Conservation (phyloP, 768 basidiomycete species). For the Leccinum incarnatum region DNA sequence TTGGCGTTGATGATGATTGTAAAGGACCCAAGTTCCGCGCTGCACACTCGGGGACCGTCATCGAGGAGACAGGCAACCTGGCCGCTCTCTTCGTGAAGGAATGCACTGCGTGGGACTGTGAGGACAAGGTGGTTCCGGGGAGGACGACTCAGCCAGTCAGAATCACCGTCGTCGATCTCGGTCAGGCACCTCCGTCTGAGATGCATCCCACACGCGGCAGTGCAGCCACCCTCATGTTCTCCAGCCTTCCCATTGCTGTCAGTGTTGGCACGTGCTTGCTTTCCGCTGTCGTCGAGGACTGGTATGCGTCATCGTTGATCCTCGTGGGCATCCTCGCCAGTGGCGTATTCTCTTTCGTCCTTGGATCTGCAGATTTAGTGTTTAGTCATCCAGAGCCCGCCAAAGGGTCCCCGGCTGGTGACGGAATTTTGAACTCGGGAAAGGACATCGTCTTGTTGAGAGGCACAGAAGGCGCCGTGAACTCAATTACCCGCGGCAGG, state of each 20-base stretch:
- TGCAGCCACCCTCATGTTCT: conserved; percentile 5
- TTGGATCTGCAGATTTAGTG: conserved; percentile 24
- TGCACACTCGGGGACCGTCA: conserved; percentile 58
- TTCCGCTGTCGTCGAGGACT: conserved; percentile 23
- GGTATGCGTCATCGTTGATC: conserved; percentile 29
- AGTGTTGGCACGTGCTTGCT: conserved; percentile 22
- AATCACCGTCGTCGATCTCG: conserved; percentile 12
- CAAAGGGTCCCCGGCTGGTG: conserved; percentile 24
- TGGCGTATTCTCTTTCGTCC: conserved; percentile 24
- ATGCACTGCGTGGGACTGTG: conserved; percentile 10
- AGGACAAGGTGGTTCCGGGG: conserved; percentile 9
- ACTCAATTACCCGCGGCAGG: conserved; percentile 26
- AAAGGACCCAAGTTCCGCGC: conserved; percentile 67
- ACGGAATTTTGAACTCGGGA: conserved; percentile 23
- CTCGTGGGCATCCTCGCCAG: conserved; percentile 31
- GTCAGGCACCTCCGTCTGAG: conserved; percentile 8
- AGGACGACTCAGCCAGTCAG: conserved; percentile 11
- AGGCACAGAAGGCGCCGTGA: conserved; percentile 29
- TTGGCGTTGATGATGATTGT: conserved; percentile 12
- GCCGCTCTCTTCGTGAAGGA: conserved; percentile 45
- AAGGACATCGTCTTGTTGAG: conserved; percentile 24
- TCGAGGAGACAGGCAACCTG: conserved; percentile 47
- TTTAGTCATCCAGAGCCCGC: conserved; percentile 26
- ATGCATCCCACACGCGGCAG: conserved; percentile 2
- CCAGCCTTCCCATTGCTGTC: conserved; percentile 18